phyloP scores from a whole-genome alignment of 495 filamentous ascomycete genomes.

The Baudoinia panamericana region DNA sequence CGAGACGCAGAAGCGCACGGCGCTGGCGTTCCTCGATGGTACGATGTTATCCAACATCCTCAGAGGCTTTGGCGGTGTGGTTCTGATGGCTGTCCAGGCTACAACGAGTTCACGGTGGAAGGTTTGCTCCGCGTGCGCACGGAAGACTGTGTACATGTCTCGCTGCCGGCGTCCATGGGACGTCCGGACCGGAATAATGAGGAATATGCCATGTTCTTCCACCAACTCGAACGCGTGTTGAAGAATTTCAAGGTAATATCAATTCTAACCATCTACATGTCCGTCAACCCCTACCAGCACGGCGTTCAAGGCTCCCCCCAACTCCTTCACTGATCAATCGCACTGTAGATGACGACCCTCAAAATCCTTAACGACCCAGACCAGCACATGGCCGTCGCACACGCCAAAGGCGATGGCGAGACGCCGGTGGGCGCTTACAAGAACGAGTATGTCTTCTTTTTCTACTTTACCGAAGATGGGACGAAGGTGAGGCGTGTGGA shows the following conservation, averaged over 20 bases:
- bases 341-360: constrained; percentile 53
- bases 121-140: background rate
- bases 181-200: background rate
- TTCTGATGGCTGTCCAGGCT: no score
- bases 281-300: background rate
- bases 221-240: constrained; percentile 61
- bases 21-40: no score
- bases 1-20: no score
- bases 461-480: constrained; percentile 13
- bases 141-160: background rate
- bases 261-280: background rate
- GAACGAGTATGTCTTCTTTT: constrained; percentile 13
- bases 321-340: no score
- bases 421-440: constrained; percentile 11
- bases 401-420: constrained; percentile 2
- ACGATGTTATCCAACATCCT: no score
- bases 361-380: constrained; percentile 4
- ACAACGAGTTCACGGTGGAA: background rate
- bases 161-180: background rate
- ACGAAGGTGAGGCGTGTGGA: constrained; percentile 10
- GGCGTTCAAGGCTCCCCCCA: background rate
- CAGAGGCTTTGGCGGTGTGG: no score
- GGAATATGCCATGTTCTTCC: constrained; percentile 1
- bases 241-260: background rate
- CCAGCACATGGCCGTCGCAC: constrained; percentile 6